phyloP scores from a whole-genome alignment of 1,284 basidiomycete species.

The Apiotrichum siamense region DNA sequence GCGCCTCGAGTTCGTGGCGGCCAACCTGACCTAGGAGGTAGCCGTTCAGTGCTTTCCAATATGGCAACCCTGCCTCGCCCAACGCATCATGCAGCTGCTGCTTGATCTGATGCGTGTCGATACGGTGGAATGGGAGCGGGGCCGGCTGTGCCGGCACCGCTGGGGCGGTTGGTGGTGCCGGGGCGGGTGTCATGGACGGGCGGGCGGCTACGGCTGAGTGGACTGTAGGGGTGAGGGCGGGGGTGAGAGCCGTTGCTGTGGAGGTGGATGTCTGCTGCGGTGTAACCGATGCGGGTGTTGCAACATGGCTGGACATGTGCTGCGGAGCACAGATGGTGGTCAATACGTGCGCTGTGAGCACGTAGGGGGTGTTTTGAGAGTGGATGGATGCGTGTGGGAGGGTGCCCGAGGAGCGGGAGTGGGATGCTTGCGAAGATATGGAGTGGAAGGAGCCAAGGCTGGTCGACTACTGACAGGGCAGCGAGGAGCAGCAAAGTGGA shows the following conservation, averaged over 20 bases:
- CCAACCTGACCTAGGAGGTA: slow-evolving; percentile 44
- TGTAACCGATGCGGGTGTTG: slow-evolving; percentile 53
- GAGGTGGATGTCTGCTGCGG: slow-evolving; percentile 46
- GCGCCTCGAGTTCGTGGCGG: slow-evolving; percentile 35
- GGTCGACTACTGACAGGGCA: background rate
- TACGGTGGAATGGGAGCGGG: slow-evolving; percentile 31
- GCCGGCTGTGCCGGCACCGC: background rate
- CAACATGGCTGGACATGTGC: slow-evolving; percentile 49
- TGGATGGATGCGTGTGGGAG: slow-evolving; percentile 6
- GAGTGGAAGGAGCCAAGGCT: background rate
- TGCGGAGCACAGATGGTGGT: background rate
- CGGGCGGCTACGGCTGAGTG: slow-evolving; percentile 45
- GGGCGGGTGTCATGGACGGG: slow-evolving; percentile 48
- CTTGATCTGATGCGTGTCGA: slow-evolving; percentile 54
- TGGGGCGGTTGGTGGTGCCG: slow-evolving; percentile 40
- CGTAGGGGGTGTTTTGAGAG: background rate
- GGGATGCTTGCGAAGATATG: too few species aligned
- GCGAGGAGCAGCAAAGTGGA: background rate
- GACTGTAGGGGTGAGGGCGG: slow-evolving; percentile 46
- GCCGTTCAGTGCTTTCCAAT: slow-evolving; percentile 44
- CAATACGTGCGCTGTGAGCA: background rate
- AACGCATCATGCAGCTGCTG: slow-evolving; percentile 71
- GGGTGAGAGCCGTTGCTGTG: slow-evolving; percentile 54
- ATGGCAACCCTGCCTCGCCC: slow-evolving; percentile 60
- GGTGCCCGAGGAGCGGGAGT: background rate